Percentiles rank a stretch among this genome's conserved stretches.
phyloP scores from a whole-genome alignment of 2,329 filamentous ascomycete genomes.

The Hypoxylon sp. region DNA sequence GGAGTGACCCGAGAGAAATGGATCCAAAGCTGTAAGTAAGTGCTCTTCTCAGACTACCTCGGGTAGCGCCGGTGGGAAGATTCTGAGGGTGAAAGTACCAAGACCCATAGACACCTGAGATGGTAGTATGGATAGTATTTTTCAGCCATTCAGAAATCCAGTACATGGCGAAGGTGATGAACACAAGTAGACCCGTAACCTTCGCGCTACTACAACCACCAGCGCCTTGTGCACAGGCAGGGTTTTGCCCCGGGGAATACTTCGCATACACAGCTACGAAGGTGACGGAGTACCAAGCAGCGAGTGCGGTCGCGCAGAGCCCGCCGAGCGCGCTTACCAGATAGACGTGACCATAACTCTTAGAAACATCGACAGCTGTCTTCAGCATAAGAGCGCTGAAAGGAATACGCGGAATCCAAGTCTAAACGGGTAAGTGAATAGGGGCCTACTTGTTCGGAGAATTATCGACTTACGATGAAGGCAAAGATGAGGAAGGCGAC shows the following conservation, averaged over 20 bases:
- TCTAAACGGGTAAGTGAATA: constrained; percentile 53
- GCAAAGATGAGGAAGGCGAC: constrained; percentile 83
- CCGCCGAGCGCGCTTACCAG: constrained; percentile 88
- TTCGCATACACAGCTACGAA: constrained; percentile 88
- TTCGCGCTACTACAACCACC: constrained; percentile 80
- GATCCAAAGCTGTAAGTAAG: constrained; percentile 94
- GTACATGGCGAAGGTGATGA: constrained; percentile 91
- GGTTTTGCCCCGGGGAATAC: constrained; percentile 77
- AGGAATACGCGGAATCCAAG: constrained; percentile 91
- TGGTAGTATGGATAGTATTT: constrained; percentile 90
- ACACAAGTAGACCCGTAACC: constrained; percentile 87
- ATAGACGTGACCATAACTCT: constrained; percentile 87
- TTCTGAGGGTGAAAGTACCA: constrained; percentile 88
- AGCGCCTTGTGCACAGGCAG: constrained; percentile 65
- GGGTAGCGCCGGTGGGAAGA: constrained; percentile 83
- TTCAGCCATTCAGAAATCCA: constrained; percentile 96
- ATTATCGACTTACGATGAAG: constrained; percentile 69
- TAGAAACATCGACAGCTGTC: constrained; percentile 87
- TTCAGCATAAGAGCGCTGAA: constrained; percentile 93
- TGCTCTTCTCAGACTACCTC: constrained; percentile 84
- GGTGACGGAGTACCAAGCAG: constrained; percentile 88
- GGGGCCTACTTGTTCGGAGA: too few relatives aligned
- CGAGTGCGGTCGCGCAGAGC: constrained; percentile 79
- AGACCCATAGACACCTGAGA: constrained; percentile 89
- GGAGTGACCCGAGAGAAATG: constrained; percentile 86